Conservation (phyloP, 768 basidiomycete genomes). For the Collybia nuda region DNA sequence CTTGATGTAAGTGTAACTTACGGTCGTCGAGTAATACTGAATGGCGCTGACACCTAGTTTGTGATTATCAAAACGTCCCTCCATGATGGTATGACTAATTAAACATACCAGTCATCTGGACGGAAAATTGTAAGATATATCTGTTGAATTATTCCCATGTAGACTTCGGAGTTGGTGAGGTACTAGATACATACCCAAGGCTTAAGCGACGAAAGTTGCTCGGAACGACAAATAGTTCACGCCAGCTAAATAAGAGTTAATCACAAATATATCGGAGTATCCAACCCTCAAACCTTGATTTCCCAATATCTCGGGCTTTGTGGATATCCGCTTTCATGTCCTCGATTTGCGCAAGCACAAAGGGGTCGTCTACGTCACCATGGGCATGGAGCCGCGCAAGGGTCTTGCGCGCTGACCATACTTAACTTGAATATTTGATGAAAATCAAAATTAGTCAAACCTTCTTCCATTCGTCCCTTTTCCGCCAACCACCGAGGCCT, state of each 20-base stretch:
- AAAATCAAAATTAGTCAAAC: conserved; percentile 11
- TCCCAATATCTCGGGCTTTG: conserved; percentile 33
- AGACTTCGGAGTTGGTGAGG: conserved; percentile 14
- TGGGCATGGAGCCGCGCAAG: conserved; percentile 54
- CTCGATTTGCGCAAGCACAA: conserved; percentile 46
- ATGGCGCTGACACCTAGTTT: conserved; percentile 46
- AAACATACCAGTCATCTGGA: conserved; percentile 55
- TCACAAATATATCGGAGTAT: neutral
- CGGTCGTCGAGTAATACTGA: conserved; percentile 50
- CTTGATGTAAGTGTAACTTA: conserved; percentile 12
- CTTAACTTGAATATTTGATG: neutral
- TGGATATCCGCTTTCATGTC: conserved; percentile 40
- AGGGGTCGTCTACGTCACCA: conserved; percentile 44
- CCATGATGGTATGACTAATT: neutral
- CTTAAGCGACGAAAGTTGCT: conserved; percentile 47
- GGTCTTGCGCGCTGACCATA: conserved; percentile 25
- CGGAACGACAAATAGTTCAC: conserved; percentile 35
- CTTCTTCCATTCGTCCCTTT: conserved; percentile 48
- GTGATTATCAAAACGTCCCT: no score
- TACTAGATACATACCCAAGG: conserved; percentile 31
- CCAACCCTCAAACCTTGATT: conserved; percentile 30
- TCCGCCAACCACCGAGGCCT: conserved; percentile 54
- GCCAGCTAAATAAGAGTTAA: conserved; percentile 25
- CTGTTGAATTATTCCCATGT: conserved; percentile 9
- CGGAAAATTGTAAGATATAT: conserved; percentile 51